These are phyloP conservation scores for Salix koriyanagi DNA, from an alignment of 345 rosid genomes.

Conservation along the genomic window DNA sequence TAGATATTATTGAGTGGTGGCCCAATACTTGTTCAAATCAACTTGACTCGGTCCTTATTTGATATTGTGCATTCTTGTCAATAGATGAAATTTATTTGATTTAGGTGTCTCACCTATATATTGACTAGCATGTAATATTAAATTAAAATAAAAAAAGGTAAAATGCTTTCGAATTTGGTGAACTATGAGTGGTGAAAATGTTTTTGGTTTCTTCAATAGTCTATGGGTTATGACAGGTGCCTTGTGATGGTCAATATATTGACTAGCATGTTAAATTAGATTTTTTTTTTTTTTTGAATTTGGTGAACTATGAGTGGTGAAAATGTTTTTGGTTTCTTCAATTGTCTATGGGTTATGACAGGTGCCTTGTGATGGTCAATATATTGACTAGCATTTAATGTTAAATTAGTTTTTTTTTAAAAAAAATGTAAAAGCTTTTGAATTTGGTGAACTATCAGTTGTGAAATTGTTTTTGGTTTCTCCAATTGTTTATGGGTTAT, in stretches of 20 bases:
- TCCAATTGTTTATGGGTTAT: not conserved
- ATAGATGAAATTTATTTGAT: slow-evolving; percentile 15
- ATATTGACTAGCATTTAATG: slow-evolving; percentile 18
- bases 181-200: not conserved
- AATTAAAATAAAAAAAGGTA: not conserved
- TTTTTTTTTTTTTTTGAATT: not conserved
- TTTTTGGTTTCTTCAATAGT: not conserved
- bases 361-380: not conserved
- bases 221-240: not conserved
- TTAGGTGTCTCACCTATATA: slow-evolving; percentile 8
- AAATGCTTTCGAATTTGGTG: not conserved
- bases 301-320: not conserved
- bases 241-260: slow-evolving; percentile 1
- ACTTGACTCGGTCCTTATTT: slow-evolving; percentile 30
- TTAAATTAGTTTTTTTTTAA: not conserved
- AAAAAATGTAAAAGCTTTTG: not conserved
- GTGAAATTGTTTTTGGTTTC: not conserved
- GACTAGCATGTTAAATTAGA: slow-evolving; percentile 8
- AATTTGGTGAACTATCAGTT: not conserved
- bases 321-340: not conserved
- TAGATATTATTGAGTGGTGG: not conserved
- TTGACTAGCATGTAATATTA: slow-evolving; percentile 19
- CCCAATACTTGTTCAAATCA: slow-evolving; percentile 11
- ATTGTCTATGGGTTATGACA: not conserved
- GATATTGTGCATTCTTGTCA: slow-evolving; percentile 13